phyloP scores from a whole-genome alignment of 2,329 filamentous ascomycete genomes.

The Epichloe scottii region DNA sequence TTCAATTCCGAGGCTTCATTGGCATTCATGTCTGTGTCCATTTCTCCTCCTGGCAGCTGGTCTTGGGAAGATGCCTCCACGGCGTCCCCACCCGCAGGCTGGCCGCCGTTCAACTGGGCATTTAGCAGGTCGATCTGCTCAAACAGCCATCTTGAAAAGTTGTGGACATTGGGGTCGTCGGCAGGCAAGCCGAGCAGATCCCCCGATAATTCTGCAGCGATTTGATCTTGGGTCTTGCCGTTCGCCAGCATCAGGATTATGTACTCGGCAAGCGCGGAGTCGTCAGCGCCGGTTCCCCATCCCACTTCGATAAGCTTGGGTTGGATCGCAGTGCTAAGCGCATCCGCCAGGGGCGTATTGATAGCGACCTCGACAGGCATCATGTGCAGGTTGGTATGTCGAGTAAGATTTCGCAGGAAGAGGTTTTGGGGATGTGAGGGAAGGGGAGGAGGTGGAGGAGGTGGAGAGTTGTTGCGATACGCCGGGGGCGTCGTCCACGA shows the following conservation, averaged over 20 bases:
- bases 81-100: constrained; percentile 17
- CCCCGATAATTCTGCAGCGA: constrained; percentile 74
- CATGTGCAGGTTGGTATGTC: constrained; percentile 13
- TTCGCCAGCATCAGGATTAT: constrained; percentile 96
- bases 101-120: constrained; percentile 44
- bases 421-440: neutral
- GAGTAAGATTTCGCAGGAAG: neutral
- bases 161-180: constrained; percentile 68
- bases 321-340: constrained; percentile 71
- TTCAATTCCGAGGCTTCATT: constrained; percentile 36
- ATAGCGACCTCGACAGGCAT: constrained; percentile 72
- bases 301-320: constrained; percentile 87
- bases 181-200: constrained; percentile 74
- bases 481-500: constrained; percentile 6
- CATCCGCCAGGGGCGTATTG: constrained; percentile 72
- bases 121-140: constrained; percentile 63
- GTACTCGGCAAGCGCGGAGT: constrained; percentile 84
- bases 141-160: constrained; percentile 91
- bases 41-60: constrained; percentile 25
- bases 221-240: constrained; percentile 82
- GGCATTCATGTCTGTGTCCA: constrained; percentile 65
- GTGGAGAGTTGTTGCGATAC: constrained; percentile 4
- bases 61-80: constrained; percentile 22
- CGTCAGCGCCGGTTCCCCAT: constrained; percentile 68
- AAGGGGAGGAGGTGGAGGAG: neutral